phyloP scores from a whole-genome alignment of 768 basidiomycete species.

The Hemileccinum impolitum region DNA sequence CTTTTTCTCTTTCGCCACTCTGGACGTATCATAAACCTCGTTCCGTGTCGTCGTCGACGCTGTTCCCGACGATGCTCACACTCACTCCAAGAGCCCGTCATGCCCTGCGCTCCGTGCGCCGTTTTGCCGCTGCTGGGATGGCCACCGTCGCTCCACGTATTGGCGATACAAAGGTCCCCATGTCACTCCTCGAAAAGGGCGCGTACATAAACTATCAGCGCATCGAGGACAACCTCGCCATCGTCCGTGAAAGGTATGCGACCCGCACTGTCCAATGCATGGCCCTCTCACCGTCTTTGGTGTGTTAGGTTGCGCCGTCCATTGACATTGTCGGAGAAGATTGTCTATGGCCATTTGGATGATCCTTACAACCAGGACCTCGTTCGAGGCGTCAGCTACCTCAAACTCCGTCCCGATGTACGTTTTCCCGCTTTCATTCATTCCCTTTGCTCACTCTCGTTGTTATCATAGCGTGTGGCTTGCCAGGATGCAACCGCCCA shows the following conservation, averaged over 20 bases:
- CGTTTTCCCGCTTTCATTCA: conserved; percentile 31
- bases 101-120: conserved; percentile 51
- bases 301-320: conserved; percentile 74
- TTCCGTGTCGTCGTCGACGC: conserved; percentile 19
- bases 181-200: conserved; percentile 81
- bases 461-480: conserved; percentile 62
- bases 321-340: conserved; percentile 93
- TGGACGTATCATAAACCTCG: conserved; percentile 15
- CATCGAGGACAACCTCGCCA: conserved; percentile 93
- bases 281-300: conserved; percentile 4
- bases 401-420: conserved; percentile 97
- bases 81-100: conserved; percentile 51
- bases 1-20: conserved; percentile 14
- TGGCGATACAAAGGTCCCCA: conserved; percentile 85
- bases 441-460: conserved; percentile 1
- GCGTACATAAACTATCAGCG: conserved; percentile 93
- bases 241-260: conserved; percentile 84
- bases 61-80: conserved; percentile 57
- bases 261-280: not conserved
- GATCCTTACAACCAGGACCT: conserved; percentile 91
- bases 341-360: conserved; percentile 97
- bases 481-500: conserved; percentile 92
- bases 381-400: conserved; percentile 87
- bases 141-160: conserved; percentile 79
- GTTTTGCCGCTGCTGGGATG: conserved; percentile 65